phyloP scores from a whole-genome alignment of 306 rosid genomes.

The Comarum palustre region DNA sequence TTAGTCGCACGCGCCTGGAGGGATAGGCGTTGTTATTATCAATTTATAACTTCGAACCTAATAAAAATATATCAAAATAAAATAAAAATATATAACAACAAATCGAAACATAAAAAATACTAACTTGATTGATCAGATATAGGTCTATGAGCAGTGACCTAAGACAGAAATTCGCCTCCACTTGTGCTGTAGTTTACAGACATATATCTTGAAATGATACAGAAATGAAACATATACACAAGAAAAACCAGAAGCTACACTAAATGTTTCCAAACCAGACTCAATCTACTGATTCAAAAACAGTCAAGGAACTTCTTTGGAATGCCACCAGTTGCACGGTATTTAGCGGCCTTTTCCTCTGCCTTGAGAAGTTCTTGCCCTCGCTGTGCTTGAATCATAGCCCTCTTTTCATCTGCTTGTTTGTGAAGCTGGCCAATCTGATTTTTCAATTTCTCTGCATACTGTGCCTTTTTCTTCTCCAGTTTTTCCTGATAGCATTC shows the following conservation, averaged over 20 bases:
- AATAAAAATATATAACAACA: no score
- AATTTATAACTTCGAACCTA: no score
- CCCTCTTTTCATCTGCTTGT: conserved; percentile 88
- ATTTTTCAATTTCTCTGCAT: conserved; percentile 78
- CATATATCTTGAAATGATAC: no score
- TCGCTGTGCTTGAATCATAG: conserved; percentile 57
- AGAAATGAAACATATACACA: conserved; percentile 34
- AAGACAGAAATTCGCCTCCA: no score
- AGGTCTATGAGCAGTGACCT: no score
- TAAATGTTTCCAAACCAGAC: conserved; percentile 17
- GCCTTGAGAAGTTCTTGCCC: conserved; percentile 74
- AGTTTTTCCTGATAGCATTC: conserved; percentile 59
- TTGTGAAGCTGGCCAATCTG: conserved; percentile 61
- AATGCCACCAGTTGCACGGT: conserved; percentile 69
- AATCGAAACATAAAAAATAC: no score
- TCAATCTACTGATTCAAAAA: conserved; percentile 37
- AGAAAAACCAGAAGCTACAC: conserved; percentile 19
- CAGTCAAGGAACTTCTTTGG: conserved; percentile 82
- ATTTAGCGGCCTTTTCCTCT: conserved; percentile 74
- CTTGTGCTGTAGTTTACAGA: no score
- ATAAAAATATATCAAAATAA: no score
- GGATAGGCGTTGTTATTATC: no score
- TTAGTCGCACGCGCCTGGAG: no score
- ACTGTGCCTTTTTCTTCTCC: conserved; percentile 83
- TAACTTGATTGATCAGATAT: no score